Percentiles rank a stretch among this genome's conserved stretches.
phyloP scores from a whole-genome alignment of 805 yeast species.

The Kregervanrija fluxuum region DNA sequence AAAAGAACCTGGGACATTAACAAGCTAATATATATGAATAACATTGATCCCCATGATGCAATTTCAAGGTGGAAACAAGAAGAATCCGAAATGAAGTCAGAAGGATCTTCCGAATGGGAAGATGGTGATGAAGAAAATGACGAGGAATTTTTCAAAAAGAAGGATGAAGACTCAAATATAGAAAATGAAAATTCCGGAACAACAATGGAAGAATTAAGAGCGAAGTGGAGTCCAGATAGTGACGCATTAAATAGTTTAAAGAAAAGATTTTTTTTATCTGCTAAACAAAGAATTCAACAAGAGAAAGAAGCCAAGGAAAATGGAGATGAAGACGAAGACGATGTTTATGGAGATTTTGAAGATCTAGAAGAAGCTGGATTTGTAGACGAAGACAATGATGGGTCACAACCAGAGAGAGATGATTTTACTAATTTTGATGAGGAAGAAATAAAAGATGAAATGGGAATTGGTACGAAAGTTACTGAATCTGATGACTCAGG shows the following conservation, averaged over 20 bases:
- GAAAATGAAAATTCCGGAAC: constrained; percentile 31
- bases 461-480: constrained; percentile 25
- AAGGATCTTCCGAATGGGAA: constrained; percentile 24
- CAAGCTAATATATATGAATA: constrained; percentile 72
- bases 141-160: constrained; percentile 53
- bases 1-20: constrained; percentile 70
- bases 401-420: constrained; percentile 32
- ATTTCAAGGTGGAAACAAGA: constrained; percentile 64
- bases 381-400: constrained; percentile 40
- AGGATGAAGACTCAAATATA: constrained; percentile 26
- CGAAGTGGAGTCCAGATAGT: constrained; percentile 33
- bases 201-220: constrained; percentile 34
- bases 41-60: constrained; percentile 67
- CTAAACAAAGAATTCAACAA: constrained; percentile 32
- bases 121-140: constrained; percentile 39
- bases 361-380: constrained; percentile 24
- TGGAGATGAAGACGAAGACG: constrained; percentile 17
- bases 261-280: constrained; percentile 47
- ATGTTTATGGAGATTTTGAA: constrained; percentile 32
- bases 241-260: constrained; percentile 36
- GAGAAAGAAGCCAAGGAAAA: constrained; percentile 24
- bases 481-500: constrained; percentile 31
- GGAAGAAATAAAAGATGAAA: constrained; percentile 38
- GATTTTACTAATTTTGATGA: constrained; percentile 52
- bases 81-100: constrained; percentile 34